Evolutionary conservation across 192 early-diverging fungal species (phyloP), one percentile per base, ranked within the genome.

Genomic region (Physocladia obscura): DNA sequence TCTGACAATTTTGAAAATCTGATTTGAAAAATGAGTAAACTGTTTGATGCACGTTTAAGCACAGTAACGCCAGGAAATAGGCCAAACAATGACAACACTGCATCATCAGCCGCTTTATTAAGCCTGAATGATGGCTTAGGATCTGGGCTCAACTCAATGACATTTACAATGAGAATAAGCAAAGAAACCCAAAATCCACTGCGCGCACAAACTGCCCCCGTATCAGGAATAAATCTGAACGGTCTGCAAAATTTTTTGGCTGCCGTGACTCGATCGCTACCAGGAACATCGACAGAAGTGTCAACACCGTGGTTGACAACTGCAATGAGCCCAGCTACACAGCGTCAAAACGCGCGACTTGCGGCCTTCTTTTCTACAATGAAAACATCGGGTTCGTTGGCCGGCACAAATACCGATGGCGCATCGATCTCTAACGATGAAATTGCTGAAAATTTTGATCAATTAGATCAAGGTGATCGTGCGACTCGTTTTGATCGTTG

Each of bases 291-390:
- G 4, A 39, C 51, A 21, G 54, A 37, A 0, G 21, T 52, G 2
- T 21, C 34, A 13, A 67, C 61, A 3, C 75, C 75, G 19, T 82
- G 71, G 56, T 32, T 69, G 8, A 75, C 58, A 17, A 74, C 81
- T n/a, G 69, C 81, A 21, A 60, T 83, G 21, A 48, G 76, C 4
- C 36, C 56, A 21, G 58, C 74, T 1, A 83, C 77, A 8, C 34
- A 72, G 50, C 58, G 69, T 21, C 81, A 83, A 63, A 83, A 83
- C 59, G n/a, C 40, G 30, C 32, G 74, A 4, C 52, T 83, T 27
- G 62, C 62, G 17, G 69, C 70, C 6, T 67, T 83, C 2, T 39
- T 80, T 36, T 69, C 61, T 32, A 22, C 78, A 26, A 60, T 83
- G 55, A 77, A 75, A 27, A 34, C 59, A 11, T 47, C 50, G 22